Evolutionary conservation across 2,329 filamentous ascomycete species (phyloP), one percentile per base, ranked within the genome.

Genomic region (Coniochaeta hoffmannii): DNA sequence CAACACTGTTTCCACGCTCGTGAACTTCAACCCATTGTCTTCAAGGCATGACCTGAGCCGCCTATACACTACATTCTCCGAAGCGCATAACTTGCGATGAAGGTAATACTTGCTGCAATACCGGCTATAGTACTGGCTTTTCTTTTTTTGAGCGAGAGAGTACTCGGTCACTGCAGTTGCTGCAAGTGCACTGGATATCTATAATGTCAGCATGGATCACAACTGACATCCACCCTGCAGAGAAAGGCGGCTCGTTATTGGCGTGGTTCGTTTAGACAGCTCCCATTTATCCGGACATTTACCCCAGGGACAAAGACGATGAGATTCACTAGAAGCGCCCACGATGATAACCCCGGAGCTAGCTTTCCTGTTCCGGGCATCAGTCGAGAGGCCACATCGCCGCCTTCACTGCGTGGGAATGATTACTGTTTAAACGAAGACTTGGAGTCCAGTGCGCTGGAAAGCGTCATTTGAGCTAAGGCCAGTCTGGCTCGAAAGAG

Each of bases 251-350:
- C 49, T 34, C 28, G 32, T 31, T 31, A 34, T 34, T 34, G 31
- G 31, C 30, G 49, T 31, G 49, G 28, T 26, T 51, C 49, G 49
- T 32, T 51, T 51, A 34, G 49, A 28, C 28, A 51, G 32, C 49
- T 31, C 32, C 49, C 49, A 51, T 51, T 51, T 51, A 51, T 51
- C 49, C 49, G 49, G 49, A 11, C 49, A 51, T 32, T 51, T 51
- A 51, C 26, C 49, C 49, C 49, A 50, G n/a, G 8, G 10, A 50
- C 30, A 30, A 10, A 24, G 22, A 44, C n/a, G 10, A 22, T 46
- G 41, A 22, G 11, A 46, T 24, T 15, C 12, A 4, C 15, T 22
- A 28, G 17, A 41, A 26, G 19, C 15, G 41, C 26, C 41, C 41
- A 46, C 15, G 41, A 46, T 22, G 41, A 26, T 14, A 28, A 26